Percentiles rank a stretch among this genome's conserved stretches.
Conservation (phyloP, 805 yeast genomes). For the Teunomyces cretensis region DNA sequence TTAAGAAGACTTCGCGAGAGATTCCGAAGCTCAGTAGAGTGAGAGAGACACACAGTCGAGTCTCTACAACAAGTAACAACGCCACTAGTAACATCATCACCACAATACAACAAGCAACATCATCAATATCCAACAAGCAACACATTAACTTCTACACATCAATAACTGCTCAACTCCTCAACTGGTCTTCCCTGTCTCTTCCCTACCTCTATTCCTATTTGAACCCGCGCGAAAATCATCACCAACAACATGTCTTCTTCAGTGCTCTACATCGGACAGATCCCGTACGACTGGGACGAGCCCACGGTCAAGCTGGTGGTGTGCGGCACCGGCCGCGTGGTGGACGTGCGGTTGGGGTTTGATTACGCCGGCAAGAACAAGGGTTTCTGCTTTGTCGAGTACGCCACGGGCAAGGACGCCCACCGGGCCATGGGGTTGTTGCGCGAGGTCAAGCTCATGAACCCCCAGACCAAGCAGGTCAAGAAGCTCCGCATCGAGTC, state of each 20-base stretch:
- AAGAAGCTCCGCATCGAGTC: conserved; percentile 56
- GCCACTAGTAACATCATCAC: too few species aligned
- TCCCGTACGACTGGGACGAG: conserved; percentile 74
- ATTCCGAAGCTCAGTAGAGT: too few species aligned
- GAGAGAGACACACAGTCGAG: too few species aligned
- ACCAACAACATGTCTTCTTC: conserved; percentile 24
- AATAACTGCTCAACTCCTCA: too few species aligned
- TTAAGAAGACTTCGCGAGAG: too few species aligned
- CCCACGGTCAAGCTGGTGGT: conserved; percentile 59
- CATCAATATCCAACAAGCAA: too few species aligned
- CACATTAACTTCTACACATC: too few species aligned
- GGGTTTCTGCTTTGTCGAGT: conserved; percentile 69
- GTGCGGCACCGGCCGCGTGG: conserved; percentile 71
- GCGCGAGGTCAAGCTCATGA: conserved; percentile 40
- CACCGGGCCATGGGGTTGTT: conserved; percentile 46
- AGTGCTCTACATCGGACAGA: conserved; percentile 58
- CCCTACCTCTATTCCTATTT: neutral
- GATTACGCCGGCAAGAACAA: conserved; percentile 59
- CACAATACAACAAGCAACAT: too few species aligned
- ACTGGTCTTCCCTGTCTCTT: neutral
- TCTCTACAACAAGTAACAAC: too few species aligned
- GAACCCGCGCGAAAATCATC: too few species aligned
- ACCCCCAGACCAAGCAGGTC: conserved; percentile 23
- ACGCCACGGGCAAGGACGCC: conserved; percentile 51
- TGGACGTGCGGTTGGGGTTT: conserved; percentile 63